Conservation (phyloP, 2,329 filamentous ascomycete genomes). For the Aureobasidium lini region DNA sequence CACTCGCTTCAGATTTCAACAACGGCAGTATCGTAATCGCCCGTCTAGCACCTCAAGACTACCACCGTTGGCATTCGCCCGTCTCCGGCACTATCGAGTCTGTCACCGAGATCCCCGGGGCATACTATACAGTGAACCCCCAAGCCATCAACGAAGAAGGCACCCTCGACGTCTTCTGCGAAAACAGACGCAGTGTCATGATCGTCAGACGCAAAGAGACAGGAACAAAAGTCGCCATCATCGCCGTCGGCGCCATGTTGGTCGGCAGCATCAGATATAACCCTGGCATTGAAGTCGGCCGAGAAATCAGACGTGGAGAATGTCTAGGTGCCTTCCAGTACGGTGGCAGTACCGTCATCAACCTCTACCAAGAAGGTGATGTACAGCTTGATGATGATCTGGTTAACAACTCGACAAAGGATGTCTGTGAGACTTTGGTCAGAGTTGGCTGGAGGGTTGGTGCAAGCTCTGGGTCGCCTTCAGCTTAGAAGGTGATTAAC, state of each 20-base stretch:
- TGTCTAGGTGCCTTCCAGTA: conserved; percentile 37
- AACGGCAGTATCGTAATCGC: conserved; percentile 33
- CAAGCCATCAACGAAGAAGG: conserved; percentile 34
- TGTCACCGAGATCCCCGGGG: conserved; percentile 32
- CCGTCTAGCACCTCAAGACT: conserved; percentile 36
- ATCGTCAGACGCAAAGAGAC: conserved; percentile 26
- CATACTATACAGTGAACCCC: conserved; percentile 38
- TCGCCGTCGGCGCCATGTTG: conserved; percentile 39
- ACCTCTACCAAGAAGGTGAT: conserved; percentile 31
- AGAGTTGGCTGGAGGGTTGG: conserved; percentile 32
- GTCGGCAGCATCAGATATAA: conserved; percentile 37
- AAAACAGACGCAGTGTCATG: conserved; percentile 37
- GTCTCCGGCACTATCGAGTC: conserved; percentile 26
- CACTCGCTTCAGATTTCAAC: conserved; percentile 27
- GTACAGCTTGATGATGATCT: conserved; percentile 33
- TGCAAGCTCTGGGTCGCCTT: background rate
- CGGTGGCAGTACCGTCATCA: conserved; percentile 37
- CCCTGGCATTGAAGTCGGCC: conserved; percentile 28
- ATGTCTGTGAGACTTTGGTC: conserved; percentile 34
- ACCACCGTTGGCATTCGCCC: conserved; percentile 35
- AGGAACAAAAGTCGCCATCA: conserved; percentile 27
- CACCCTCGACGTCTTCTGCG: conserved; percentile 37
- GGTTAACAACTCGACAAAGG: conserved; percentile 30
- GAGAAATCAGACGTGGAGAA: conserved; percentile 30
- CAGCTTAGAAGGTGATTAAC: background rate